Evolutionary conservation across 108 stramenopile genomes (phyloP).

Genomic region (Mayamaea pseudoterrestris): DNA sequence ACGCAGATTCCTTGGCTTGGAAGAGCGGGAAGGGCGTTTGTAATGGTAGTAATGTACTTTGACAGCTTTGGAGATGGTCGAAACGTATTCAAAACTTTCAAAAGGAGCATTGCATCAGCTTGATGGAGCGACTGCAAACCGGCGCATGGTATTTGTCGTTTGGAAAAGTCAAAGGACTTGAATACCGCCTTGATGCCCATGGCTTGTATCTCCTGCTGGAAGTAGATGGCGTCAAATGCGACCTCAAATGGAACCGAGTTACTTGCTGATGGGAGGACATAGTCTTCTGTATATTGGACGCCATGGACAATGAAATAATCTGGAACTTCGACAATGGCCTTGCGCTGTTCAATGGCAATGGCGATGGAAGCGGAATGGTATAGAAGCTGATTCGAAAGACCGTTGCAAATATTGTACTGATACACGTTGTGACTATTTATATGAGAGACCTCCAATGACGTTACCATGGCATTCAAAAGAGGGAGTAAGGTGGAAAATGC

Average conservation of each 20-base stretch:
- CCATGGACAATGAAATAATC: conserved; percentile 12
- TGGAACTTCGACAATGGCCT: conserved; percentile 6
- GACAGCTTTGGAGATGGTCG: not conserved
- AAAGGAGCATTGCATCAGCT: not conserved
- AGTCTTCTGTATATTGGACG: not conserved
- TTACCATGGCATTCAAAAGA: no score
- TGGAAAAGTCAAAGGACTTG: not conserved
- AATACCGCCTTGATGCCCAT: conserved; percentile 5
- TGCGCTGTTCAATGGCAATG: not conserved
- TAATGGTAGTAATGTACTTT: no score
- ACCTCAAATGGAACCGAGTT: conserved; percentile 3
- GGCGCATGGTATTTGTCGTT: not conserved
- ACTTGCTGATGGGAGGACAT: not conserved
- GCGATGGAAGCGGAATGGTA: conserved; percentile 5
- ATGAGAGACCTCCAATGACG: no score
- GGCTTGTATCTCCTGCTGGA: not conserved
- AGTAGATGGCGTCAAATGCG: conserved; percentile 2
- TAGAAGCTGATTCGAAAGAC: conserved; percentile 5
- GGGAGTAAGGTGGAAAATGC: no score
- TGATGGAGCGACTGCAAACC: not conserved
- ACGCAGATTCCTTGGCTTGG: conserved; percentile 5
- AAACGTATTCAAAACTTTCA: not conserved
- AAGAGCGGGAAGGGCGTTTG: not conserved
- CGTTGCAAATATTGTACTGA: conserved; percentile 11
- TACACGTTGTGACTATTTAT: no score